Conservation (phyloP, 768 basidiomycete genomes). For the Sistotremastrum suecicum region DNA sequence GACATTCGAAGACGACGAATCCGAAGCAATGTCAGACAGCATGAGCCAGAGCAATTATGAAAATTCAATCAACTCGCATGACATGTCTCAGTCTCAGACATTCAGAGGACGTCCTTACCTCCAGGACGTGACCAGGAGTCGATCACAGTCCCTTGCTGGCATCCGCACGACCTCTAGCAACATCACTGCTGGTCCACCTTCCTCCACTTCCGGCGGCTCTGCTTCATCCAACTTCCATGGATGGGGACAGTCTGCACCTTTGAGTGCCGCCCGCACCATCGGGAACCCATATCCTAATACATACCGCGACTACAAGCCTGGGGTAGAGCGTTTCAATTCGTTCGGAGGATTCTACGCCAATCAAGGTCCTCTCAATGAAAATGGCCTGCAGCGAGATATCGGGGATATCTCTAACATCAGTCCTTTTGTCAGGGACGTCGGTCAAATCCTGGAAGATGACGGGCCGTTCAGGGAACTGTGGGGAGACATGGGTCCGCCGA, state of each 20-base stretch:
- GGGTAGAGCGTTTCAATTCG: conserved; percentile 1
- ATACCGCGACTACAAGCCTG: not conserved
- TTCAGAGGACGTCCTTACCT: conserved; percentile 42
- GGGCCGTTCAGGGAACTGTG: conserved; percentile 62
- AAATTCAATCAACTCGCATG: conserved; percentile 27
- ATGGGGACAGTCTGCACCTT: too few species aligned
- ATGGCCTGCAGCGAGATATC: conserved; percentile 19
- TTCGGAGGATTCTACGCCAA: conserved; percentile 1
- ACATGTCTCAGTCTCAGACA: conserved; percentile 19
- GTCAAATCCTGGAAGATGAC: conserved; percentile 63
- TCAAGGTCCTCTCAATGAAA: not conserved
- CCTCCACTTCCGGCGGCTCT: conserved; percentile 27
- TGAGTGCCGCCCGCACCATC: too few species aligned
- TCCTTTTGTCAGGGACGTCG: conserved; percentile 76
- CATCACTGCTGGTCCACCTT: conserved; percentile 16
- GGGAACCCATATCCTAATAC: too few species aligned
- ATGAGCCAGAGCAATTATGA: conserved; percentile 13
- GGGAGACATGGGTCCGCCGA: conserved; percentile 42
- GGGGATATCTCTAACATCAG: conserved; percentile 64
- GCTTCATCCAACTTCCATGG: too few species aligned
- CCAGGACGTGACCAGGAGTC: conserved; percentile 52
- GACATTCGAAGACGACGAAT: conserved; percentile 74
- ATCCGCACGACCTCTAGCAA: conserved; percentile 24
- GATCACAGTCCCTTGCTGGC: conserved; percentile 64
- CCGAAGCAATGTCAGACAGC: conserved; percentile 42